Conservation (phyloP, 2,329 filamentous ascomycete genomes). For the Emergomyces pasteurianus region DNA sequence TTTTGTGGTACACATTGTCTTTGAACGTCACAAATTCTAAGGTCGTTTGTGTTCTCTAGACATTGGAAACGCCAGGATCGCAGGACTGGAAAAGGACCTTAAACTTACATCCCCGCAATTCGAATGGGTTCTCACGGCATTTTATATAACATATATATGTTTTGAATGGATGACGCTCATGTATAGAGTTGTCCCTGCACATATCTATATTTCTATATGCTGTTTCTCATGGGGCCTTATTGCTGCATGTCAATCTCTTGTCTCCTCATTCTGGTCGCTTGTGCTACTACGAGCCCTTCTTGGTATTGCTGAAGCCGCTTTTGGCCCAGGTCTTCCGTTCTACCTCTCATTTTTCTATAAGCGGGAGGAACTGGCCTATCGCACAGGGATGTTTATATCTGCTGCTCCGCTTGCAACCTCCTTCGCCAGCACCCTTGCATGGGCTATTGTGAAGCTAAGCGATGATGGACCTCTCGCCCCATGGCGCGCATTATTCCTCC, state of each 20-base stretch:
- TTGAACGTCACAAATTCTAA: background rate
- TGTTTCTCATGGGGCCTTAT: conserved; percentile 70
- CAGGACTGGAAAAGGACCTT: conserved; percentile 44
- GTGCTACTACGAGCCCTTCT: conserved; percentile 35
- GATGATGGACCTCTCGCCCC: conserved; percentile 56
- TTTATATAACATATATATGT: conserved; percentile 52
- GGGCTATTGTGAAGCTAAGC: conserved; percentile 61
- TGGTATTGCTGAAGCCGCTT: conserved; percentile 49
- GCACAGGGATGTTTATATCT: conserved; percentile 77
- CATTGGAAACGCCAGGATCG: conserved; percentile 52
- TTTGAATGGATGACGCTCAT: conserved; percentile 58
- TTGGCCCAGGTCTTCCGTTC: conserved; percentile 51
- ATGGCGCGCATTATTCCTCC: conserved; percentile 74
- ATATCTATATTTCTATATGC: conserved; percentile 46
- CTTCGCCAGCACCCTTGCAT: conserved; percentile 65
- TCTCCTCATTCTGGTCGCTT: conserved; percentile 49
- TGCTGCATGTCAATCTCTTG: conserved; percentile 61
- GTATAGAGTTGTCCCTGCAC: conserved; percentile 48
- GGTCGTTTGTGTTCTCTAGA: conserved; percentile 22
- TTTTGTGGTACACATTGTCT: no score
- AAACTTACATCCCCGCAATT: conserved; percentile 44
- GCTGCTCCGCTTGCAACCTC: conserved; percentile 51
- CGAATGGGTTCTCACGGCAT: conserved; percentile 50
- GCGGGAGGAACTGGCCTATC: conserved; percentile 63
- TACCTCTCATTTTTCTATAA: conserved; percentile 54